phyloP scores from a whole-genome alignment of 306 rosid genomes.

The Oemleria cerasiformis region DNA sequence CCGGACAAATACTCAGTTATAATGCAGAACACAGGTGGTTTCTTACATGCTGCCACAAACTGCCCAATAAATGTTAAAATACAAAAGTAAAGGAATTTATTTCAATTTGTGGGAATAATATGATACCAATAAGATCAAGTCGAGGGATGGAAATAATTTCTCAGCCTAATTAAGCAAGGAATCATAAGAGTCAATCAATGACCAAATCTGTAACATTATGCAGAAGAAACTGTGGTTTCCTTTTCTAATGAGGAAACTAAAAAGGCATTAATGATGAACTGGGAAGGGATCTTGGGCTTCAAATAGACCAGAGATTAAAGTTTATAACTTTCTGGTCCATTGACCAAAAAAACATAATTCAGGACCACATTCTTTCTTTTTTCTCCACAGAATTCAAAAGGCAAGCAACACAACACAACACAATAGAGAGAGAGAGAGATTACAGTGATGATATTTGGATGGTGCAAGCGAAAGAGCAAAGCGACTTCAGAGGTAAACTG shows the following conservation, averaged over 20 bases:
- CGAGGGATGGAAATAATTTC: background rate
- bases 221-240: background rate
- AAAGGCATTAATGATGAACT: background rate
- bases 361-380: slow-evolving; percentile 10
- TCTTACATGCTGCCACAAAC: slow-evolving; percentile 97
- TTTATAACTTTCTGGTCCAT: no score
- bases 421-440: slow-evolving; percentile 5
- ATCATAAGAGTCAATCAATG: slow-evolving; percentile 3
- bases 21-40: slow-evolving; percentile 90
- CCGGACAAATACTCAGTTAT: slow-evolving; percentile 91
- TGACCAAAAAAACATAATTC: slow-evolving; percentile 11
- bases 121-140: background rate
- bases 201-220: background rate
- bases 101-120: background rate
- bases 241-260: background rate
- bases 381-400: background rate
- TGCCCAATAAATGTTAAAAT: slow-evolving; percentile 36
- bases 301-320: background rate
- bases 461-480: slow-evolving; percentile 60
- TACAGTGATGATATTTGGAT: slow-evolving; percentile 88
- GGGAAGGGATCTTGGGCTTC: background rate
- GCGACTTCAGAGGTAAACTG: slow-evolving; percentile 91
- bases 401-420: background rate
- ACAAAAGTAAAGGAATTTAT: slow-evolving; percentile 2
- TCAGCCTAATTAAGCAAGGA: slow-evolving; percentile 6